phyloP scores from a whole-genome alignment of 2,329 filamentous ascomycete species.

The Amauroascus niger region DNA sequence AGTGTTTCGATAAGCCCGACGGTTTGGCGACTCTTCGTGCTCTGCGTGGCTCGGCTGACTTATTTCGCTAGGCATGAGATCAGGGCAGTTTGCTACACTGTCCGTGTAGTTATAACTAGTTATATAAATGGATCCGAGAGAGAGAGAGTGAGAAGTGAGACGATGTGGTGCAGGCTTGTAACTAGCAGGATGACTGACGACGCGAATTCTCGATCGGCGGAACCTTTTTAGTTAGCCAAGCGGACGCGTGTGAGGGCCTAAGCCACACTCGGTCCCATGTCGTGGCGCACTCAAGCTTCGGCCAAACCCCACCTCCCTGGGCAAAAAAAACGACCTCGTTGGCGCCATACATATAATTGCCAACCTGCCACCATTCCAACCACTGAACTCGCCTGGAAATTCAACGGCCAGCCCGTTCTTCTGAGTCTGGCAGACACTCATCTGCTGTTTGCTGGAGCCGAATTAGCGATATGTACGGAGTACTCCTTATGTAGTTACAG shows the following conservation, averaged over 20 bases:
- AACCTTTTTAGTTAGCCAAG: too few species aligned
- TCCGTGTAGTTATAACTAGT: background rate
- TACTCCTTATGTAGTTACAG: too few species aligned
- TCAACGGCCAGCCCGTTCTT: too few species aligned
- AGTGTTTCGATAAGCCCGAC: too few species aligned
- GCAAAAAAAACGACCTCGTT: background rate
- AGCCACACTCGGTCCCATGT: slow-evolving; percentile 3
- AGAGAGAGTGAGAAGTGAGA: too few species aligned
- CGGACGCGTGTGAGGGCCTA: background rate
- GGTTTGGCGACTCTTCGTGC: background rate
- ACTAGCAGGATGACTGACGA: too few species aligned
- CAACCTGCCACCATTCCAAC: too few species aligned
- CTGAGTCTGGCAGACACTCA: too few species aligned
- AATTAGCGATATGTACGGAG: too few species aligned
- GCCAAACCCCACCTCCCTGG: background rate
- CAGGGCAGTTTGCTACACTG: background rate
- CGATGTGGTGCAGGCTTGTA: background rate
- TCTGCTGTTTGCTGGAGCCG: too few species aligned
- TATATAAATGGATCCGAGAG: too few species aligned
- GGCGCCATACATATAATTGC: background rate
- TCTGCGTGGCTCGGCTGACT: background rate
- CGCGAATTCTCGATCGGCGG: background rate
- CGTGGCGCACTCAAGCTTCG: slow-evolving; percentile 4
- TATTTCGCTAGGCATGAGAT: background rate
- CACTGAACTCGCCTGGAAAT: too few species aligned